A percentile compares a stretch with the other conserved stretches of the same genome.
Conservation (phyloP, 257 asterid species). For the Leonotis leonurus region DNA sequence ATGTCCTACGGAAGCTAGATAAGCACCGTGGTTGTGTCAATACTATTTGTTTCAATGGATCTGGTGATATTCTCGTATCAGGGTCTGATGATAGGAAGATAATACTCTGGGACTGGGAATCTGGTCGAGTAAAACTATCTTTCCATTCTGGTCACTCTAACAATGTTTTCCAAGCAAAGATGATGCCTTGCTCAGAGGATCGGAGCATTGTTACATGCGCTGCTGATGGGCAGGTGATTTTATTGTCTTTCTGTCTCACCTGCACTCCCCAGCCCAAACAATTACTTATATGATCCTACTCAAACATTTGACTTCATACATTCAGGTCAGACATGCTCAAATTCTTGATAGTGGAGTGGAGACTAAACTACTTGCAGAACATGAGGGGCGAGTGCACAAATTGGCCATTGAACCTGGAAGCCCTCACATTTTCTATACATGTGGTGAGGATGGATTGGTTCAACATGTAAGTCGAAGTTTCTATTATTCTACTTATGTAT, state of each 20-base stretch:
- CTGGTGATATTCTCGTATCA: constrained; percentile 68
- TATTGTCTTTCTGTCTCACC: not conserved
- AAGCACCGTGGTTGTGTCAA: constrained; percentile 86
- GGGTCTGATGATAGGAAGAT: constrained; percentile 87
- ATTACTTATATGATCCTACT: not conserved
- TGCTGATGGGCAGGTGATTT: constrained; percentile 87
- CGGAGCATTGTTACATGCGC: constrained; percentile 81
- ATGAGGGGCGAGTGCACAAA: constrained; percentile 68
- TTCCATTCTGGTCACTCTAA: constrained; percentile 73
- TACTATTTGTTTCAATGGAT: constrained; percentile 65
- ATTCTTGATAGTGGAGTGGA: constrained; percentile 63
- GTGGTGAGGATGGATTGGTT: constrained; percentile 93
- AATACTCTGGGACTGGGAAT: constrained; percentile 93
- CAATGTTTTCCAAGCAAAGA: constrained; percentile 88
- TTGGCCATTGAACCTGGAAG: constrained; percentile 89
- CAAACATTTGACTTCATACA: not conserved
- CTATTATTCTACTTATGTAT: not conserved
- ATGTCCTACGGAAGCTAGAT: constrained; percentile 59
- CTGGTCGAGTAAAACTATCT: constrained; percentile 53
- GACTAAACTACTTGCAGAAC: constrained; percentile 53
- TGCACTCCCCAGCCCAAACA: not conserved
- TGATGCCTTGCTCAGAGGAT: constrained; percentile 78
- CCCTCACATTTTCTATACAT: constrained; percentile 72
- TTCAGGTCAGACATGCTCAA: constrained; percentile 78
- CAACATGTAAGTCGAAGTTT: constrained; percentile 62